phyloP scores from a whole-genome alignment of 2,329 filamentous ascomycete genomes.

The Teratosphaeria zuluensis region DNA sequence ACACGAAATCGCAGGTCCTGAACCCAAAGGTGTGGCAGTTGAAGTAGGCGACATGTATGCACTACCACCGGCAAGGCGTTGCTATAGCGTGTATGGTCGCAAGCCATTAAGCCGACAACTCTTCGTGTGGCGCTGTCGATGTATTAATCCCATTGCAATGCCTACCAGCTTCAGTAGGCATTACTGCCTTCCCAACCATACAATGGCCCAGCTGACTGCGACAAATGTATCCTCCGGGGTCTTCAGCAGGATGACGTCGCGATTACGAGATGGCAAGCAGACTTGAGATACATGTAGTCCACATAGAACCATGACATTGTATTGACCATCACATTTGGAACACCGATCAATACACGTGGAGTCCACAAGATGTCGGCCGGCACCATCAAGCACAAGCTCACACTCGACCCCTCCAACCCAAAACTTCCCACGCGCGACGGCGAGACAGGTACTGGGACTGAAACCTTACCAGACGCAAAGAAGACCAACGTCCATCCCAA shows the following conservation, averaged over 20 bases:
- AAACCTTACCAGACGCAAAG: constrained; percentile 34
- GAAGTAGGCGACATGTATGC: neutral
- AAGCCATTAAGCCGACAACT: no score
- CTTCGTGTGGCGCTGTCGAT: no score
- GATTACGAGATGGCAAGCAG: neutral
- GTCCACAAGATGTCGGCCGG: neutral
- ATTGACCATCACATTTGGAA: neutral
- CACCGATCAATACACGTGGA: neutral
- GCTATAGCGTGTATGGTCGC: no score
- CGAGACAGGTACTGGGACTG: constrained; percentile 15
- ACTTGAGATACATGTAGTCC: neutral
- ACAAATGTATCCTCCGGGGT: no score
- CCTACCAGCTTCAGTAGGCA: no score
- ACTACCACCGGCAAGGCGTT: no score
- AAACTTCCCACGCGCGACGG: constrained; percentile 31
- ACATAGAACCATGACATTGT: neutral
- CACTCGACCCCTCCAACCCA: constrained; percentile 29
- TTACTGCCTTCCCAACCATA: no score
- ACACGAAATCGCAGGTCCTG: constrained; percentile 30
- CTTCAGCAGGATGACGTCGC: neutral
- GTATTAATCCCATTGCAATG: no score
- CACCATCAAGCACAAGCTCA: constrained; percentile 30
- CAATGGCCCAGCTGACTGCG: no score
- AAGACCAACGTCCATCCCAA: constrained; percentile 36
- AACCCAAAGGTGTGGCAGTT: neutral